Percentiles rank a stretch among this genome's conserved stretches.
These are phyloP conservation scores for Daldinia sp. DNA, from an alignment of 2,329 filamentous ascomycete species.

Conservation along the genomic window DNA sequence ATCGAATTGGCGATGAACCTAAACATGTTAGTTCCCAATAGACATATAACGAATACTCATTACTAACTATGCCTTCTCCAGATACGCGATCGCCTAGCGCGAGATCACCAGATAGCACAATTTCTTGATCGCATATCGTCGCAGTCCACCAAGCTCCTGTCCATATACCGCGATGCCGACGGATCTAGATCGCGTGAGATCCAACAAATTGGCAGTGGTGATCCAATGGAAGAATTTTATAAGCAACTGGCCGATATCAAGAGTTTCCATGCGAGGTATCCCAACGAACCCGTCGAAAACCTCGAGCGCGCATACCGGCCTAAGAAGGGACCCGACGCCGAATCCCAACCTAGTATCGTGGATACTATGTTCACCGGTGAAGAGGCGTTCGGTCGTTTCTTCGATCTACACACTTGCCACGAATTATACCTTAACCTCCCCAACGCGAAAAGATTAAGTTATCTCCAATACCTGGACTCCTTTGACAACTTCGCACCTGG, in stretches of 20 bases:
- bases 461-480: constrained; percentile 89
- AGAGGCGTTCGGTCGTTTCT: constrained; percentile 90
- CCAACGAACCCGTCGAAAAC: constrained; percentile 94
- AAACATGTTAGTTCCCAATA: constrained; percentile 71
- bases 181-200: constrained; percentile 79
- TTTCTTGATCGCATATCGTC: constrained; percentile 88
- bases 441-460: constrained; percentile 82
- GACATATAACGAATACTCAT: neutral
- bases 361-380: constrained; percentile 96
- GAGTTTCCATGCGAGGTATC: constrained; percentile 88
- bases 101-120: constrained; percentile 90
- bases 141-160: constrained; percentile 81
- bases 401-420: constrained; percentile 85
- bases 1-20: constrained; percentile 88
- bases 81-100: constrained; percentile 87
- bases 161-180: constrained; percentile 83
- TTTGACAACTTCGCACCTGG: constrained; percentile 88
- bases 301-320: constrained; percentile 89
- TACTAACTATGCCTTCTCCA: constrained; percentile 49
- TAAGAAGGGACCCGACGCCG: constrained; percentile 69
- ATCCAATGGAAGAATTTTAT: constrained; percentile 92
- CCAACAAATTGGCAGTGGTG: constrained; percentile 82
- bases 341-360: constrained; percentile 71
- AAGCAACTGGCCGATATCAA: constrained; percentile 82
- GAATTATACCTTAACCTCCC: constrained; percentile 91